A percentile compares a stretch with the other conserved stretches of the same genome.
Conservation (phyloP, 2,329 filamentous ascomycete species). For the Dendrostoma leiphaemia region DNA sequence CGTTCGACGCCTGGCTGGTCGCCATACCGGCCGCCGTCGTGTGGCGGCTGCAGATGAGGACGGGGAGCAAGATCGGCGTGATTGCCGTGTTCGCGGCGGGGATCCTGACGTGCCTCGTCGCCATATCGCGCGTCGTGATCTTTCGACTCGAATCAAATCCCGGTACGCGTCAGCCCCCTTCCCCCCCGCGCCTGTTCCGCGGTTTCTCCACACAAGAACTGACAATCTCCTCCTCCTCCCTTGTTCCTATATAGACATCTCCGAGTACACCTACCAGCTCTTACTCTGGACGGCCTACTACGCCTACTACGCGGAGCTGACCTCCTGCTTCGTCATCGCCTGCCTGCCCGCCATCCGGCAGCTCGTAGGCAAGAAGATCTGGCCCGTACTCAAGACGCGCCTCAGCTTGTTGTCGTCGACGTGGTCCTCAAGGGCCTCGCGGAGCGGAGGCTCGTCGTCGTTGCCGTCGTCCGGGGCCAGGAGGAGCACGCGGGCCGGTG, state of each 20-base stretch:
- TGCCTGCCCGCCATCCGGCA: constrained; percentile 11
- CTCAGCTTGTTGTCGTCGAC: not conserved
- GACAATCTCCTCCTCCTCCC: not conserved
- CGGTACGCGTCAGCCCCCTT: not conserved
- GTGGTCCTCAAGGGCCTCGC: not conserved
- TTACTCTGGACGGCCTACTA: constrained; percentile 4
- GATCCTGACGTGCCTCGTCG: not conserved
- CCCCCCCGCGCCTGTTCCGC: not conserved
- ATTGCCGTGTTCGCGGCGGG: constrained; percentile 7
- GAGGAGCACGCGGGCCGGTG: not conserved
- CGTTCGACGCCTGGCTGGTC: constrained; percentile 11
- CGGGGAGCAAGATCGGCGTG: not conserved
- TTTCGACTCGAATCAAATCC: not conserved
- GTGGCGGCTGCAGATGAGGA: constrained; percentile 13
- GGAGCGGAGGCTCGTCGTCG: not conserved
- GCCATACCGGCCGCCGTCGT: constrained; percentile 5
- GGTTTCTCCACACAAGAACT: not conserved
- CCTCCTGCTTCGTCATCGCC: constrained; percentile 11
- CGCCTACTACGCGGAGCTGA: constrained; percentile 7
- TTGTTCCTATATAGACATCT: not conserved
- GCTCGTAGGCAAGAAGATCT: constrained; percentile 8
- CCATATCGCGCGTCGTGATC: not conserved
- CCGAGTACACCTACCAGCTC: not conserved
- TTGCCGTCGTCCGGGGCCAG: not conserved
- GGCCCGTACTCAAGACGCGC: constrained; percentile 3